Base-by-base conservation (phyloP, 2,329 filamentous ascomycete species). In the Epichloe bromicola region DNA sequence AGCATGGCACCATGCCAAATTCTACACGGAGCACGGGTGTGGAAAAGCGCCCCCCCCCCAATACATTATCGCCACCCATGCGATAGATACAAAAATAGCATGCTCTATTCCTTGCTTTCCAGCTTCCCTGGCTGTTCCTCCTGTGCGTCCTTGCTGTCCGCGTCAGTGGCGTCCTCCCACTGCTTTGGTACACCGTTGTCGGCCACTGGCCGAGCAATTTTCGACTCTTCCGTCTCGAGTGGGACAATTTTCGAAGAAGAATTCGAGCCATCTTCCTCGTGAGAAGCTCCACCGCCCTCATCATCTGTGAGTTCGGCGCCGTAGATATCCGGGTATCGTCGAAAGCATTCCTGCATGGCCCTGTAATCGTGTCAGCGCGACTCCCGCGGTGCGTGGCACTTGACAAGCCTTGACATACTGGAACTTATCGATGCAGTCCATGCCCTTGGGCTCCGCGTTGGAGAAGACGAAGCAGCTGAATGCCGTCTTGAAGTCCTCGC, bases 381-480 rank as follows among this genome's bases (percentile, higher is more conserved):
- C 10, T 30, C 8, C 8, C 30, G 8, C 4, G 10, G 15, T 15
- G 11, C 36, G 12, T 7, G 1, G 14, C 36, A 38, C 12, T 26
- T 6, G 36, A 7, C 3, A 26, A 37, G 30, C 37, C 26, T 6
- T 12, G 23, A 78, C 85, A 45, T 76, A 93, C 88, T 95, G 90
- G 78, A 96, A 96, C 72, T 93, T 95, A 30, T 95, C 89, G 63
- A 96, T 93, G 72, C 90, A 96, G 65, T 96, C 89, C 74, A 95
- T 91, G 48, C 91, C 91, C 80, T 98, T 98, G 37, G 90, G 90
- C 65, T 98, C 93, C 65, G 95, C 88, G 41, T 80, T 82, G 3
- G 88, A 95, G 72, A 84, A 93, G n/a, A 98, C 89, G 63, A 98
- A 98, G 73, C 93, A 98, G 78, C 89, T 95, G 63, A 98, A 98